Base-by-base conservation (phyloP, 192 early-diverging fungal species). In the Linnemannia elongata region DNA sequence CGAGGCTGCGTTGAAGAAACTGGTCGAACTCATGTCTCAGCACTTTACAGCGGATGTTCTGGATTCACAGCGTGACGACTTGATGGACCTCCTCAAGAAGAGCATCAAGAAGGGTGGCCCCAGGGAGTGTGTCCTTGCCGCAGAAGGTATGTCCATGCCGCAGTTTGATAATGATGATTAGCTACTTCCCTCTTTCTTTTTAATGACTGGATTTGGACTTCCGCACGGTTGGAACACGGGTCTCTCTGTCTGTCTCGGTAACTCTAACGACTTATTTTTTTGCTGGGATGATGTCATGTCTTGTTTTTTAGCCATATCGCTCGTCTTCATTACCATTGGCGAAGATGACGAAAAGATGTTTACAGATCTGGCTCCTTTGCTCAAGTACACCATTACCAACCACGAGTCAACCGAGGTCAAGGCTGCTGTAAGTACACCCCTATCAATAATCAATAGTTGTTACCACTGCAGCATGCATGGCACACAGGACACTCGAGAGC, bases 11-110 rank as follows among this genome's bases (percentile, higher is more conserved):
- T 81, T 95, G 55, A 60, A 84, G 5, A 89, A 82, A 30, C 77
- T 93, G 52, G 89, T 90, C 18, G 80, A 80, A 1, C 76, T 91
- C 9, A 83, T 94, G 79, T 81, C 93, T 36, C 91, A 89, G 44
- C 82, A 91, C 15, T 93, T 92, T 78, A 83, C 91, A 30, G 93
- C 92, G 30, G 90, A 92, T 10, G 80, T 81, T 17, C 86, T 95
- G 47, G 89, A 93, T 27, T 78, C 82, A 24, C 89, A 90, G 57
- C 79, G 89, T 9, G 83, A 94, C 70, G 90, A 91, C 24, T 66
- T 93, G 12, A 87, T 95, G 72, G 92, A 93, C 22, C 68, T 91
- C 13, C 83, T 95, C 72, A 92, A 90, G 49, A 88, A 89, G 24
- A 90, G 91, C n/a, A 81, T 91, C 17, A 89, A 87, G 49, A 91